A percentile compares a stretch with the other conserved stretches of the same genome.
Evolutionary conservation across 768 basidiomycete genomes (phyloP).

Genomic region (Dentipellis sp.): DNA sequence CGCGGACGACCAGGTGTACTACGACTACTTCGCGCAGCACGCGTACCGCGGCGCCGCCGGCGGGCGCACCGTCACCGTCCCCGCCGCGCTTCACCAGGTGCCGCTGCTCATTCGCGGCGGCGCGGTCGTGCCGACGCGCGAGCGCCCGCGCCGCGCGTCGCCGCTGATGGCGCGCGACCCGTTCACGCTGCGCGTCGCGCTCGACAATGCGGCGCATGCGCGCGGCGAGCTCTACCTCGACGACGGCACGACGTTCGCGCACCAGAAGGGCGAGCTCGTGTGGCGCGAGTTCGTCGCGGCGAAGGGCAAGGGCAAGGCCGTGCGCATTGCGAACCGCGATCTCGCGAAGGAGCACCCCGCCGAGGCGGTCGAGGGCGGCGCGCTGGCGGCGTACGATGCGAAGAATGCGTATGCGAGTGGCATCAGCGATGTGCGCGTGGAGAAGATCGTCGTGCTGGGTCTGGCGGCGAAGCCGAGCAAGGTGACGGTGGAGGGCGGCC

Average conservation of each 20-base stretch:
- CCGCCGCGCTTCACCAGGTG: constrained; percentile 69
- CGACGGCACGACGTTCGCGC: constrained; percentile 79
- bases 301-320: constrained; percentile 34
- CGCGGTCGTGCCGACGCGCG: constrained; percentile 79
- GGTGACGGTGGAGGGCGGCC: constrained; percentile 43
- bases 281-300: constrained; percentile 72
- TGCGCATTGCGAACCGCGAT: constrained; percentile 43
- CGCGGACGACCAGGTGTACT: constrained; percentile 87
- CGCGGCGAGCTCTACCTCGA: constrained; percentile 89
- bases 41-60: constrained; percentile 58
- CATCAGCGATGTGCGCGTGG: constrained; percentile 66
- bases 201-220: constrained; percentile 51
- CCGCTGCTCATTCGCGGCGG: constrained; percentile 89
- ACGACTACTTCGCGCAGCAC: constrained; percentile 77
- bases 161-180: constrained; percentile 87
- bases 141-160: constrained; percentile 80
- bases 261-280: constrained; percentile 69
- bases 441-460: constrained; percentile 76
- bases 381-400: constrained; percentile 39
- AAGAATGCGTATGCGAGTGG: constrained; percentile 61
- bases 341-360: constrained; percentile 34
- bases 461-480: constrained; percentile 49
- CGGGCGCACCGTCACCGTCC: constrained; percentile 64
- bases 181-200: constrained; percentile 81
- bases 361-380: constrained; percentile 43